These are phyloP conservation scores for Chaetomidium leptoderma DNA, from an alignment of 495 filamentous ascomycete species.

Conservation along the genomic window DNA sequence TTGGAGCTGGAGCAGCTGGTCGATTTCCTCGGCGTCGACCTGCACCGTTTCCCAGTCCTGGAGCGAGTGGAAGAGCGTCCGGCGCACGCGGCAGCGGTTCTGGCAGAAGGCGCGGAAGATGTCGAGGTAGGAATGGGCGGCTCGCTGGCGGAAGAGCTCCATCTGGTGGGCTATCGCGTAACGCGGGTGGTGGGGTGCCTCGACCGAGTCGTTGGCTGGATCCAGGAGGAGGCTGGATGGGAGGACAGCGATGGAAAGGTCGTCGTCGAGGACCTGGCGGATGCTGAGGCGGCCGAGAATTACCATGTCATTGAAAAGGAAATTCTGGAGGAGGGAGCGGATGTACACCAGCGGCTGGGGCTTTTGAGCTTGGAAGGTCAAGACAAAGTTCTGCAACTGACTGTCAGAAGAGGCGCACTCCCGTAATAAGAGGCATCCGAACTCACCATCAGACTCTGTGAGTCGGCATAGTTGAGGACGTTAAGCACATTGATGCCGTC, in stretches of 20 bases:
- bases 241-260: constrained; percentile 70
- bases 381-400: constrained; percentile 55
- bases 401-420: constrained; percentile 9
- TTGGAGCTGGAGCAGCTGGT: constrained; percentile 62
- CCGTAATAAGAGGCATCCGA: neutral
- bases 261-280: constrained; percentile 71
- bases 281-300: constrained; percentile 63
- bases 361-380: constrained; percentile 68
- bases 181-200: constrained; percentile 70
- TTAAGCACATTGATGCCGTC: constrained; percentile 68
- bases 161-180: constrained; percentile 72
- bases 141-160: constrained; percentile 72
- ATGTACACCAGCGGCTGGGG: constrained; percentile 82
- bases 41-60: constrained; percentile 83
- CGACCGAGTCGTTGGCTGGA: constrained; percentile 66
- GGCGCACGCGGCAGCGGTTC: constrained; percentile 81
- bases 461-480: constrained; percentile 63
- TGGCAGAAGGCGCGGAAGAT: constrained; percentile 78
- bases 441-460: constrained; percentile 62
- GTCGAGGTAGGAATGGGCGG: constrained; percentile 73
- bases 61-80: constrained; percentile 76
- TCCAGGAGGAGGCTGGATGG: constrained; percentile 68
- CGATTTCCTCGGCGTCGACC: constrained; percentile 73
- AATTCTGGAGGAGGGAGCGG: constrained; percentile 70
- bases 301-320: constrained; percentile 67